Base-by-base conservation (phyloP, 495 filamentous ascomycete genomes). In the Hyaloscypha hepaticicola region DNA sequence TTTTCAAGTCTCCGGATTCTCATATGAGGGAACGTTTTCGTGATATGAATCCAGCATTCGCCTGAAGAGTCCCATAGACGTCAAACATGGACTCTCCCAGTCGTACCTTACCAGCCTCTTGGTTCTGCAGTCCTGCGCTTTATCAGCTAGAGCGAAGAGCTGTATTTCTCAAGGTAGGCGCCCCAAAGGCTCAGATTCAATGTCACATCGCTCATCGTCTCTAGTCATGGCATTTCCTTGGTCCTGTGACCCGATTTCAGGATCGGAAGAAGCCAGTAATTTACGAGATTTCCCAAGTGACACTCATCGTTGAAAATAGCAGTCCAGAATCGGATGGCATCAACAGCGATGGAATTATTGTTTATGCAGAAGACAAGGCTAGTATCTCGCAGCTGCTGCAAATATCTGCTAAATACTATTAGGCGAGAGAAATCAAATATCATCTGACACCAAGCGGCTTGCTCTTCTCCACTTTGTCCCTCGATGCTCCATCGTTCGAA, bases 201-300 rank as follows among this genome's bases (percentile, higher is more conserved):
- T 85, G 84, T 69, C 67, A 73, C 52, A 69, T 65, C 77, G 60
- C 12, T 45, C 33, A 24, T 7, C 49, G 49, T 55, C 22, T 34
- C 51, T 52, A 86, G 83, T 79, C 84, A 29, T 87, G 84, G 84
- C 85, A 87, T 72, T 75, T 86, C 31, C 77, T 87, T n/a, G 84
- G 84, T n/a, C 84, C 84, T 0, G 75, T 86, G 21, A 85, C 82
- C 21, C 72, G 79, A 61, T 87, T 87, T 70, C 73, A 77, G 50
- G 69, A 72, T 9, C 69, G 75, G 24, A 75, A 76, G 5, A 79
- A 82, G 59, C 74, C 76, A 50, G 77, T 84, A 11, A 63, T 71
- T 16, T 87, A 86, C 69, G 84, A 87, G 58, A 75, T 86, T 49
- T 83, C 84, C 1, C 84, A 85, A 71, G 73, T 81, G 28, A 70